These are phyloP conservation scores for Mycosarcoma mackinlayi DNA, from an alignment of 1,284 basidiomycete species.

Conservation along the genomic window DNA sequence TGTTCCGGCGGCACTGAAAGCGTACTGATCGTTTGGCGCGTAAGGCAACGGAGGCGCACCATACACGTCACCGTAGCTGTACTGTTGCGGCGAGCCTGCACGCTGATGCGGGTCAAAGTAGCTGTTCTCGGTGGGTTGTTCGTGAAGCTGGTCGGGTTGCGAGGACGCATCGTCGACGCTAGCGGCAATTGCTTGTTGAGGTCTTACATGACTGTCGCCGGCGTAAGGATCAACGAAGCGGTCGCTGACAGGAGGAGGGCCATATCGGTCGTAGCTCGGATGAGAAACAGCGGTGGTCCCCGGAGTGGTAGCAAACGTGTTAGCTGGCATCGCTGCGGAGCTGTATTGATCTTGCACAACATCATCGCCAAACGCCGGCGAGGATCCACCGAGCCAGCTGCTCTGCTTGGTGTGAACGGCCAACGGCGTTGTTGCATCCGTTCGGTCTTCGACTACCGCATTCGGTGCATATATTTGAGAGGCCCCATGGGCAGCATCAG, in stretches of 20 bases:
- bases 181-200: background rate
- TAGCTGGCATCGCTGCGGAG: conserved; percentile 11
- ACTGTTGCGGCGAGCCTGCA: conserved; percentile 26
- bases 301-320: background rate
- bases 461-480: background rate
- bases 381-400: conserved; percentile 19
- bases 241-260: conserved; percentile 10
- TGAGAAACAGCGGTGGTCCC: conserved; percentile 3
- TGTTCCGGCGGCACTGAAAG: conserved; percentile 13
- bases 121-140: conserved; percentile 5
- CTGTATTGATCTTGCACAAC: conserved; percentile 13
- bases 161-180: conserved; percentile 7
- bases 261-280: conserved; percentile 18
- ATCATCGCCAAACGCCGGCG: conserved; percentile 11
- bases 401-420: conserved; percentile 21
- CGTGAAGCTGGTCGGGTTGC: background rate
- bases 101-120: conserved; percentile 24
- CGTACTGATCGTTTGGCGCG: conserved; percentile 30
- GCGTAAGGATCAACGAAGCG: conserved; percentile 14
- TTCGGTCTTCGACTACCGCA: conserved; percentile 14
- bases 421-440: conserved; percentile 27
- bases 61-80: conserved; percentile 12
- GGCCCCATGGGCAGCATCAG: background rate
- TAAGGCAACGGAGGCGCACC: conserved; percentile 31
- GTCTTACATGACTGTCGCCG: background rate